Evolutionary conservation across 306 rosid genomes (phyloP), one percentile per base, ranked within the genome.

Genomic region (Dryas octopetala): DNA sequence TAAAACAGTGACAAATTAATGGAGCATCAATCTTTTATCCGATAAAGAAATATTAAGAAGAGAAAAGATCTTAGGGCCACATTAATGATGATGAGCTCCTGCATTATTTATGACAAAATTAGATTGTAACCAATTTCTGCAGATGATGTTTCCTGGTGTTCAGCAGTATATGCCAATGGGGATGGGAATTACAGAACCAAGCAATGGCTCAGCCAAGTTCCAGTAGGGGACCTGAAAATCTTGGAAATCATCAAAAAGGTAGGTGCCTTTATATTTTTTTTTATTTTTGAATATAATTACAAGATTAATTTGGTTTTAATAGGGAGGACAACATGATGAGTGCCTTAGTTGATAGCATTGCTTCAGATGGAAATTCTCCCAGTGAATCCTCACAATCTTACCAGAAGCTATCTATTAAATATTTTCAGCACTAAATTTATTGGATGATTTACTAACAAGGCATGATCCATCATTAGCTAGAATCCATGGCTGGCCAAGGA

Each of bases 131-230:
- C 57, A 9, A 50, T 59, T 71, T 63, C 38, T 78, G 85, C 87
- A 93, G 98, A 89, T 91, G 96, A 89, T 88, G 92, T 87, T 74
- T 77, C 90, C 97, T 10, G 90, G 96, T 28, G 81, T 88, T 16
- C 96, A 88, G 72, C 96, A 83, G 70, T 88, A 75, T 67, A 86
- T 93, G 89, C 87, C 87, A 7, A 85, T 94, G 84, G 87, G 88
- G 32, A 93, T 92, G 90, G 89, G 88, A 13, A 65, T 84, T 62
- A 46, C 83, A 80, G 87, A 77, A 79, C 84, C 91, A 83, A 84
- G 81, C 86, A 77, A 84, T 80, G 81, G 81, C 74, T 73, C 96
- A 79, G 71, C 83, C 78, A 54, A 73, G 79, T 74, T 70, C 82
- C 68, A 73, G 88, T 58, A 81, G 48, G 82, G 85, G 79, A 76